phyloP scores from a whole-genome alignment of 2,329 filamentous ascomycete species.

The Cadophora gregata region DNA sequence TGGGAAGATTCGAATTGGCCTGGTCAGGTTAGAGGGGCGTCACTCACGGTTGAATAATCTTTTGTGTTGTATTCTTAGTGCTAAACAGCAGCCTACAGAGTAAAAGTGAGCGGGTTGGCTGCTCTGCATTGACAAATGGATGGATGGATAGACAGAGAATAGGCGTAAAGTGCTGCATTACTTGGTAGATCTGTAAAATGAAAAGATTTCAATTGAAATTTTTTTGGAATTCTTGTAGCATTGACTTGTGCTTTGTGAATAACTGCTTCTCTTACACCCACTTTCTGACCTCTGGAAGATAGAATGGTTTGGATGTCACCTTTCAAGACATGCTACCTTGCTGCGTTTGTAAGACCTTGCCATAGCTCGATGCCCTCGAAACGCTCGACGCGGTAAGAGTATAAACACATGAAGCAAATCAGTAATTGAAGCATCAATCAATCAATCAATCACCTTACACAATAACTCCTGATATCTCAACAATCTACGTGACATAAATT shows the following conservation, averaged over 20 bases:
- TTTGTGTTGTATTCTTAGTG: constrained; percentile 6
- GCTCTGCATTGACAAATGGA: not conserved
- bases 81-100: not conserved
- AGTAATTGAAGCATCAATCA: too few species aligned
- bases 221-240: not conserved
- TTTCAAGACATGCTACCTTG: too few species aligned
- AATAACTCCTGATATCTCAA: too few species aligned
- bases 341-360: too few species aligned
- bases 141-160: not conserved
- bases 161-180: not conserved
- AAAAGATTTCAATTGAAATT: not conserved
- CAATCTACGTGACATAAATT: too few species aligned
- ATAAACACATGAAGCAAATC: too few species aligned
- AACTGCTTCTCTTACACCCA: too few species aligned
- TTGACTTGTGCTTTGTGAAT: not conserved
- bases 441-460: too few species aligned
- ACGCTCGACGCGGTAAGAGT: too few species aligned
- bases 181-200: constrained; percentile 14
- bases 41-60: not conserved
- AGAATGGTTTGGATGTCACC: too few species aligned
- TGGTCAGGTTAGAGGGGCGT: not conserved
- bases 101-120: not conserved
- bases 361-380: too few species aligned
- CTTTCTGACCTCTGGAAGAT: too few species aligned
- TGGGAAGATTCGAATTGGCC: not conserved